Percentiles rank a stretch among this genome's conserved stretches.
Evolutionary conservation across 345 rosid genomes (phyloP).

Genomic region (Microcos paniculata): DNA sequence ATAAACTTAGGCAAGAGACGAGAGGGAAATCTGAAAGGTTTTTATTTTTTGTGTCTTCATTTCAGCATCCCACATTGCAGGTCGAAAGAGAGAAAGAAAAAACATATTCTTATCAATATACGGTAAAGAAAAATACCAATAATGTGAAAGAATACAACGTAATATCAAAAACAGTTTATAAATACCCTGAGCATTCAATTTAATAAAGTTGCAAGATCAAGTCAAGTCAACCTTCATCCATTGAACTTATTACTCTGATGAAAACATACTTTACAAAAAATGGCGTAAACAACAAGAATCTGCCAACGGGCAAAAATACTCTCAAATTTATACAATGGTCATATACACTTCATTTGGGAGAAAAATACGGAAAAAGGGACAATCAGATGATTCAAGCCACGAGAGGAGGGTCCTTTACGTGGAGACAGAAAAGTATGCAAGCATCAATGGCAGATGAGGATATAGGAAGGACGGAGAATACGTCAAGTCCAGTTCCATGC

Average conservation of each 20-base stretch:
- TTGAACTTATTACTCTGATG: constrained; percentile 13
- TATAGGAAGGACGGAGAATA: constrained; percentile 9
- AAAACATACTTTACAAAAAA: constrained; percentile 25
- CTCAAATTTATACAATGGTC: constrained; percentile 38
- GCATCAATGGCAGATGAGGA: constrained; percentile 22
- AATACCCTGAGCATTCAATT: neutral
- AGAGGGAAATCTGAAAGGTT: no score
- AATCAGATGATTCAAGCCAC: constrained; percentile 19
- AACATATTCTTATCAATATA: no score
- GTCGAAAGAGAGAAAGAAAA: no score
- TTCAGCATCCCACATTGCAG: no score
- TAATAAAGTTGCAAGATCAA: neutral
- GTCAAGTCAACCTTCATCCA: neutral
- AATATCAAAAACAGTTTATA: no score
- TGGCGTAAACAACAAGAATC: constrained; percentile 14
- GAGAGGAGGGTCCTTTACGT: constrained; percentile 10
- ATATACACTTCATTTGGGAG: constrained; percentile 41
- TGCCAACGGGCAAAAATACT: constrained; percentile 3
- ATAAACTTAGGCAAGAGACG: no score
- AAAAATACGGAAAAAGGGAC: constrained; percentile 14
- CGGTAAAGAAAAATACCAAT: neutral
- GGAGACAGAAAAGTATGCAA: constrained; percentile 7
- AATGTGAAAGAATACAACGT: no score
- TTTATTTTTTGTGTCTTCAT: no score
- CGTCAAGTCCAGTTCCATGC: constrained; percentile 1